Percentiles rank a stretch among this genome's conserved stretches.
Conservation (phyloP, 805 yeast species). For the Yamadazyma paraphyllophila region DNA sequence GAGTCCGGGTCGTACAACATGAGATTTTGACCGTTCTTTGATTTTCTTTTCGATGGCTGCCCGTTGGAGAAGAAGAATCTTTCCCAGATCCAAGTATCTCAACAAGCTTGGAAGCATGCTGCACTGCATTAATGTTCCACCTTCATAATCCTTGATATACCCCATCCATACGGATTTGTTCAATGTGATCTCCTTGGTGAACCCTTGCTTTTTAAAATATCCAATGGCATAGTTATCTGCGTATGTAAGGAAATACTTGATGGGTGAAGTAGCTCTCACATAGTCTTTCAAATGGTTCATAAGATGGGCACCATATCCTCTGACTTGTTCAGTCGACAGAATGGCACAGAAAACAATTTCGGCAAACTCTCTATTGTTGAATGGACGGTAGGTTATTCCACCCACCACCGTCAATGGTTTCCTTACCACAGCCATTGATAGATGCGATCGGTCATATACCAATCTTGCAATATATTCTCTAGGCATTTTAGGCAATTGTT, state of each 20-base stretch:
- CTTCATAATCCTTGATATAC: constrained; percentile 97
- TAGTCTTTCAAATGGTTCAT: constrained; percentile 98
- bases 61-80: constrained; percentile 80
- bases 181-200: constrained; percentile 88
- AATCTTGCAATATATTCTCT: constrained; percentile 91
- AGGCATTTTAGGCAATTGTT: constrained; percentile 98
- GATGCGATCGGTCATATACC: constrained; percentile 90
- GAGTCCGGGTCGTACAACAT: constrained; percentile 79
- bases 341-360: constrained; percentile 99
- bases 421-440: constrained; percentile 93
- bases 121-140: constrained; percentile 98
- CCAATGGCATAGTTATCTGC: constrained; percentile 99
- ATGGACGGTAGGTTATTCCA: constrained; percentile 95
- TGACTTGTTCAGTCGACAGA: constrained; percentile 93
- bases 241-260: constrained; percentile 29
- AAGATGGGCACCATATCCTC: constrained; percentile 98
- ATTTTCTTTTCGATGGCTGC: constrained; percentile 89
- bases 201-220: constrained; percentile 96
- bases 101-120: constrained; percentile 79
- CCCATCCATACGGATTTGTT: constrained; percentile 95
- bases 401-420: constrained; percentile 96
- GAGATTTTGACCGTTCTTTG: constrained; percentile 72
- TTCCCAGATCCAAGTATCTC: constrained; percentile 84
- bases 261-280: constrained; percentile 79
- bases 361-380: constrained; percentile 86